Base-by-base conservation (phyloP, 2,329 filamentous ascomycete species). In the Xylaria sp. region DNA sequence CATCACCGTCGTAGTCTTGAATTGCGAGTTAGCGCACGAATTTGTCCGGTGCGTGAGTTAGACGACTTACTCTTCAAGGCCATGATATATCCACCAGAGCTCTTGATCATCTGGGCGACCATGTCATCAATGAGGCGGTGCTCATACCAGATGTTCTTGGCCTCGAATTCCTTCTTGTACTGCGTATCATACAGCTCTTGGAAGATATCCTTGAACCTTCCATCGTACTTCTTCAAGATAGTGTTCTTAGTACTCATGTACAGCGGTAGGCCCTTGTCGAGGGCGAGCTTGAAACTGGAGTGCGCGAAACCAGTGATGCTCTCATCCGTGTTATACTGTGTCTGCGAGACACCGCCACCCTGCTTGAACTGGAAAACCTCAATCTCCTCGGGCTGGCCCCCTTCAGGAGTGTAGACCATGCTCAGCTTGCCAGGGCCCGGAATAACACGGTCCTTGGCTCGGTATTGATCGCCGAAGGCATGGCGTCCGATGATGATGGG, bases 211-310 rank as follows among this genome's bases (percentile, higher is more conserved):
- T 98, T 98, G 89, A 99, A 99, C 77, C 93, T 89, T 62, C 96
- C 96, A 80, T 99, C 96, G 84, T 99, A 99, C 83, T 94, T 95
- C 88, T 99, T 99, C 75, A 99, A 86, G 77, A 99, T 99, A 76
- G 96, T 99, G 88, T 98, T 98, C 92, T 99, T 99, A 83, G 96
- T 99, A 88, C 93, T 97, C 95, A 98, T 97, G 87, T 98, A 99
- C 78, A 99, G 87, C n/a, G 96, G 96, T 74, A 97, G 86, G 72
- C 86, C 86, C 88, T 97, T 96, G 82, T 89, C 86, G 54, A 98
- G 84, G 40, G 96, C 95, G 74, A 97, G 89, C 90, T 97, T 97
- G 90, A 99, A 98, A 75, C 91, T 94, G 71, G 96, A 92, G 80
- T 98, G 96, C 66, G 96, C 96, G 78, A 99, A 99, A 70, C 96